Base-by-base conservation (phyloP, 2,329 filamentous ascomycete genomes). In the Zymoseptoria pseudotritici region DNA sequence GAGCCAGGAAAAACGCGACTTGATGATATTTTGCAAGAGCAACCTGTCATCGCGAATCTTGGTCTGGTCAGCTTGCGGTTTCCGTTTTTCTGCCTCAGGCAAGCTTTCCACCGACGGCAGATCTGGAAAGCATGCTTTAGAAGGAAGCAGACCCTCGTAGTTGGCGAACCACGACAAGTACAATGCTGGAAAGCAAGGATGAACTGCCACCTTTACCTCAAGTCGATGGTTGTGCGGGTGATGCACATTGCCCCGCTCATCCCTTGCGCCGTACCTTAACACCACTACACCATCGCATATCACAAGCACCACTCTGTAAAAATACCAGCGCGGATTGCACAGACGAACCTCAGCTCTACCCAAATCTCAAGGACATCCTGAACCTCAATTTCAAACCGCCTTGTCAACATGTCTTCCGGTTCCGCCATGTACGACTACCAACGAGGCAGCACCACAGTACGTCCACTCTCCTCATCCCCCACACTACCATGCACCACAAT, bases 361-460 rank as follows among this genome's bases (percentile, higher is more conserved):
- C 62, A 22, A 57, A 54, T 22, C 42, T 49, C 50, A 57, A 53
- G 31, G 46, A 54, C 22, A 57, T 42, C 8, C 9, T 53, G 22
- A 36, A 54, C 49, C 26, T 19, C 26, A 51, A 56, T 55, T 36
- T 42, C 55, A 42, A 59, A 57, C 42, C 51, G 26, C 26, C 4
- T 7, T 29, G 26, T 29, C 26, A 29, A 29, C 26, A 61, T 59
- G 58, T 36, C 59, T n/a, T 59, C 58, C 20, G 53, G 58, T 53
- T 56, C 56, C 17, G 36, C 13, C 36, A 17, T 46, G 36, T 63
- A 61, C 55, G 56, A 36, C 56, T 59, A 59, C 22, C 59, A 57
- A n/a, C 57, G 59, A 24, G 49, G 57, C 26, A 61, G 53, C 59
- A 60, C 58, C 24, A 60, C 58, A 53, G 61, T 63, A 57, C 22